A percentile compares a stretch with the other conserved stretches of the same genome.
Evolutionary conservation across 805 yeast species (phyloP).

Genomic region (Candida hispaniensis): DNA sequence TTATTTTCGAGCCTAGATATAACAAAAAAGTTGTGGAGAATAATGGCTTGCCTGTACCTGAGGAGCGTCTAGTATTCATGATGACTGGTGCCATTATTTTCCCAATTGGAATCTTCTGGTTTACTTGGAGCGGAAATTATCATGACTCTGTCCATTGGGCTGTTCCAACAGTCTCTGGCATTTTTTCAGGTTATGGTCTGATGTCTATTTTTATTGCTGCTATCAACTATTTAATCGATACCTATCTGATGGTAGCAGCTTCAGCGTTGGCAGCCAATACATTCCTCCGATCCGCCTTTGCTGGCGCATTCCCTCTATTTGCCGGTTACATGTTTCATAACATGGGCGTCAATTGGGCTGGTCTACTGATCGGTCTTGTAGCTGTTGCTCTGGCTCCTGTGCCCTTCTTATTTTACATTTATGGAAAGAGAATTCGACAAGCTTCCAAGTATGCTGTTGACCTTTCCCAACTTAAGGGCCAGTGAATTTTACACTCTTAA

Average conservation of each 20-base stretch:
- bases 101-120: conserved; percentile 76
- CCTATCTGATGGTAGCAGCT: conserved; percentile 63
- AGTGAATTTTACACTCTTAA: too few relatives aligned
- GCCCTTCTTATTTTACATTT: conserved; percentile 54
- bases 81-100: conserved; percentile 59
- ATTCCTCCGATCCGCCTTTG: conserved; percentile 56
- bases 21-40: conserved; percentile 38
- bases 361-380: conserved; percentile 55
- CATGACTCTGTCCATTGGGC: conserved; percentile 66
- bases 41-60: conserved; percentile 62
- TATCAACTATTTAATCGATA: conserved; percentile 62
- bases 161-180: conserved; percentile 59
- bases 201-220: conserved; percentile 59
- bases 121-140: conserved; percentile 81
- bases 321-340: conserved; percentile 58
- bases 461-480: conserved; percentile 4
- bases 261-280: conserved; percentile 72
- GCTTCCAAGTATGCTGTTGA: conserved; percentile 45
- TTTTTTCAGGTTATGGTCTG: conserved; percentile 59
- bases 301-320: conserved; percentile 65
- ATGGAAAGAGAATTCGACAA: conserved; percentile 46
- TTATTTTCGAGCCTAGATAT: conserved; percentile 45
- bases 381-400: conserved; percentile 51
- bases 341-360: conserved; percentile 74
- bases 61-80: conserved; percentile 70